phyloP scores from a whole-genome alignment of 2,329 filamentous ascomycete species.

The Didymella glomerata region DNA sequence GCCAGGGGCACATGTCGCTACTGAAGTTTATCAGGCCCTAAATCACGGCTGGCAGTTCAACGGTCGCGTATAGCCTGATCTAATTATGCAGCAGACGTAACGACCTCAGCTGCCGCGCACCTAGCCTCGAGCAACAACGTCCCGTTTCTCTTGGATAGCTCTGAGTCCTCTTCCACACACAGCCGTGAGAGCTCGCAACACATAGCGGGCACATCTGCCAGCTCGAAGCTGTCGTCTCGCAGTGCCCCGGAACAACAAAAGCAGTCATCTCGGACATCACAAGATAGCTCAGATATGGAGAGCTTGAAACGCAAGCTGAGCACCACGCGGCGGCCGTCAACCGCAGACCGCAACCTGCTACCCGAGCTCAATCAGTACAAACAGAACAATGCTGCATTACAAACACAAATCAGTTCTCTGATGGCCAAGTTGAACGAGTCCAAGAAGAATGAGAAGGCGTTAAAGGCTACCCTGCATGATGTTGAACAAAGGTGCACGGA shows the following conservation, averaged over 20 bases:
- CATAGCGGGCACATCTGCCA: constrained; percentile 33
- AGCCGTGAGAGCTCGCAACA: constrained; percentile 31
- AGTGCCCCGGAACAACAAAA: constrained; percentile 39
- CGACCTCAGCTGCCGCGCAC: constrained; percentile 24
- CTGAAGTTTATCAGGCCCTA: constrained; percentile 17
- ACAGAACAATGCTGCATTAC: constrained; percentile 47
- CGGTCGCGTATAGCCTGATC: constrained; percentile 15
- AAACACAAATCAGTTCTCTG: constrained; percentile 50
- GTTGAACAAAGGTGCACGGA: constrained; percentile 44
- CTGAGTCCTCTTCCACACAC: constrained; percentile 33
- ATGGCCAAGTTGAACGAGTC: constrained; percentile 52
- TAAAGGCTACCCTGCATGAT: constrained; percentile 43
- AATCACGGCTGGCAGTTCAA: constrained; percentile 17
- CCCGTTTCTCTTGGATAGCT: constrained; percentile 38
- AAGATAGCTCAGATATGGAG: constrained; percentile 48
- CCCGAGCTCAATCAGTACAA: constrained; percentile 52
- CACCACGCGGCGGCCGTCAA: constrained; percentile 44
- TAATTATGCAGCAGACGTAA: constrained; percentile 24
- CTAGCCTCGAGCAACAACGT: constrained; percentile 43
- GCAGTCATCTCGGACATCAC: constrained; percentile 30
- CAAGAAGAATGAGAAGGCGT: constrained; percentile 46
- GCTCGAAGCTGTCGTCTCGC: constrained; percentile 32
- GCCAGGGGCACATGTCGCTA: constrained; percentile 15
- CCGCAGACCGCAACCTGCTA: constrained; percentile 45
- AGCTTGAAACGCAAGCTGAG: constrained; percentile 52